Base-by-base conservation (phyloP, 352 stramenopile genomes). In the Phytophthora boehmeriae region DNA sequence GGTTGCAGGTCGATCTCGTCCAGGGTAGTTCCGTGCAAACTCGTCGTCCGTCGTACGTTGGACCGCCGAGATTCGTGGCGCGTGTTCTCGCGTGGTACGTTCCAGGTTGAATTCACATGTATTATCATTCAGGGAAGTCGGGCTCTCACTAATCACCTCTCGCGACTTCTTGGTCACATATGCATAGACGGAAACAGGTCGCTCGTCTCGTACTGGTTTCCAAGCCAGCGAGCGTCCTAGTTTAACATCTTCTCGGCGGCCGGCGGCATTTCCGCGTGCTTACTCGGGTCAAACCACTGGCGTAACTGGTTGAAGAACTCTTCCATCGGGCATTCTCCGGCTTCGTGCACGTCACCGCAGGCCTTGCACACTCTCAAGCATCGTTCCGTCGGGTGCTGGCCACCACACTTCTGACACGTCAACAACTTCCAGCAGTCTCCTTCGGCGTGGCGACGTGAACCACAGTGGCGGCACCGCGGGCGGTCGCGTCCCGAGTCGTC, bases 191-290 rank as follows among this genome's bases (percentile, higher is more conserved):
- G 20, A 45, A 20, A 54, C 46, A 57, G 39, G 52, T 58, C 56
- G 47, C 28, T 64, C 56, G 39, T 39, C 46, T 46, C 56, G 56
- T 34, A 41, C 49, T 55, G 39, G 50, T 19, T 66, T 59, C 43
- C 50, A 51, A 22, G 2, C 50, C 47, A 59, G 58, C 42, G 42
- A 66, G 49, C 49, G 58, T 56, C 36, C 59, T 61, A 59, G 58
- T 60, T 66, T 66, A 60, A 68, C 28, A 47, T 44, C 42, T 56
- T 34, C n/a, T 59, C 54, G 9, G 46, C 27, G 16, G 22, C 0
- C 1, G 20, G 14, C 9, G 60, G n/a, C 28, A 59, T 49, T 4
- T 46, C 60, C 1, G 48, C 47, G 27, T 69, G 35, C 13, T 57
- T 39, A 3, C 47, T 4, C 16, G 51, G 51, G 11, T 58, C 22